Evolutionary conservation across 2,329 filamentous ascomycete species (phyloP), one percentile per base, ranked within the genome.

Genomic region (Parastagonospora nodorum): DNA sequence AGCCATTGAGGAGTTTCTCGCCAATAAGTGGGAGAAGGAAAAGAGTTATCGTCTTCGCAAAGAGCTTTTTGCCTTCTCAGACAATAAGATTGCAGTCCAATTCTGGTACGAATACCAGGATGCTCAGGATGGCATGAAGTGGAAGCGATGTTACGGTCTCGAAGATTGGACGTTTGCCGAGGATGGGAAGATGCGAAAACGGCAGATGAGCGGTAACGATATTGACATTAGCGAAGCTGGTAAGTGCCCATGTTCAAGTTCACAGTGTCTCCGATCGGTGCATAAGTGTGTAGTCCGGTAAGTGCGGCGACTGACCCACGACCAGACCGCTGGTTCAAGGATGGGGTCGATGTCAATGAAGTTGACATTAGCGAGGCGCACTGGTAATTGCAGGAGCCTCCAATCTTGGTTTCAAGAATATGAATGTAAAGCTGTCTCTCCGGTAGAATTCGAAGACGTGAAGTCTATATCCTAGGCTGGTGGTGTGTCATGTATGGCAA

Each of bases 81-180:
- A 86, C 32, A 79, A 93, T 72, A 88, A 84, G 74, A 93, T 92
- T 57, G 90, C 90, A 1, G 91, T 95, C 16, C 90, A 96, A 68
- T 95, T 94, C 71, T 95, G 90, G 90, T 95, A 93, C 65, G 88
- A 95, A 73, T 92, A 85, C 75, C 82, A 85, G 57, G 89, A 93
- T 64, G 74, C 75, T 7, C 62, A 79, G 1, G 87, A 88, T 32
- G 85, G 71, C 7, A 74, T 78, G 75, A 78, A 90, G 70, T 96
- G 90, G 65, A 68, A 67, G 52, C 81, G 90, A n/a, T 92, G 88
- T 38, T 95, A 95, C 66, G 91, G 91, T 0, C 81, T 95, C 9
- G 88, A 91, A 66, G 87, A 91, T 67, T 90, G 88, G 88, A 90
- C 87, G 0, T 90, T 90, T 72, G 85, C 84, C 0, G 78, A 81